Evolutionary conservation across 495 filamentous ascomycete species (phyloP).

Genomic region (Podospora didyma): DNA sequence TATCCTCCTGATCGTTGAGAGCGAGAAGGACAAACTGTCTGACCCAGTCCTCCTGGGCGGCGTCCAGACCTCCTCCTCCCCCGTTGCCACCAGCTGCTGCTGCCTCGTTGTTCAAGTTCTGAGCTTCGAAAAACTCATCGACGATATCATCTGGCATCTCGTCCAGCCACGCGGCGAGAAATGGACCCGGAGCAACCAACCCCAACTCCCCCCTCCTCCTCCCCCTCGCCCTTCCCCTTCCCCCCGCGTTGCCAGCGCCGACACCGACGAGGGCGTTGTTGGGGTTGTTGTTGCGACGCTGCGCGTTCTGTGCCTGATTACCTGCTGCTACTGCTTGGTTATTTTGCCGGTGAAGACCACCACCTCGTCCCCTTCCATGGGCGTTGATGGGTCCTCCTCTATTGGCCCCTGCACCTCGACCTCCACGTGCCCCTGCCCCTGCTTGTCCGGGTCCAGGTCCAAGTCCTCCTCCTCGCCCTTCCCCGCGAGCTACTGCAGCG

Average conservation of each 20-base stretch:
- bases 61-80: constrained; percentile 22
- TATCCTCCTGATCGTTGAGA: constrained; percentile 50
- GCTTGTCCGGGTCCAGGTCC: constrained; percentile 13
- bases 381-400: neutral
- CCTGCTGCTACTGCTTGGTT: constrained; percentile 8
- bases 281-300: constrained; percentile 19
- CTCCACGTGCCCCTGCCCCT: neutral
- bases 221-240: neutral
- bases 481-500: constrained; percentile 1
- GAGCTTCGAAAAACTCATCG: too few species aligned
- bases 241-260: neutral
- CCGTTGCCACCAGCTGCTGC: constrained; percentile 5
- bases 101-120: neutral
- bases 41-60: constrained; percentile 45
- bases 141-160: constrained; percentile 1
- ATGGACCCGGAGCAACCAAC: neutral
- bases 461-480: constrained; percentile 4
- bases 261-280: constrained; percentile 8
- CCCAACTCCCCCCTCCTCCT: neutral
- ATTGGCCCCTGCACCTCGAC: constrained; percentile 1
- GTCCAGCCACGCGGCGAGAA: too few species aligned
- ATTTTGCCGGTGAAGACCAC: constrained; percentile 23
- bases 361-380: constrained; percentile 12
- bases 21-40: constrained; percentile 51
- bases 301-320: constrained; percentile 16